phyloP scores from a whole-genome alignment of 1,284 basidiomycete genomes.

The Leccinum variabile region DNA sequence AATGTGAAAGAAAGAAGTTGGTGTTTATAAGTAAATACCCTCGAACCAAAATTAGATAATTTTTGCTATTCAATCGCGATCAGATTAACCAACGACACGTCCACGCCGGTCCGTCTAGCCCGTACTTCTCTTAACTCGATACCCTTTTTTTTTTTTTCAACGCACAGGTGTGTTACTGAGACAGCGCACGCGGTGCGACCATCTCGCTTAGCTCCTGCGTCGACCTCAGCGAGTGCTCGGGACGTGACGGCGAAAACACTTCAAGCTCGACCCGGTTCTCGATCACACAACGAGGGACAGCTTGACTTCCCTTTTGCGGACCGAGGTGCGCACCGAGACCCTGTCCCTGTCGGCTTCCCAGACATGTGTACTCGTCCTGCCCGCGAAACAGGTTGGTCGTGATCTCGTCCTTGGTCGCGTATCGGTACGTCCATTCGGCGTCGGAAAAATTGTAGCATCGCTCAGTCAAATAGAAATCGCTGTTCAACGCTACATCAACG shows the following conservation, averaged over 20 bases:
- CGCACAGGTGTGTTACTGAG: not conserved
- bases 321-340: not conserved
- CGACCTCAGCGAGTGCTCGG: constrained; percentile 1
- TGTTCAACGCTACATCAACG: constrained; percentile 24
- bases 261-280: constrained; percentile 4
- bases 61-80: constrained; percentile 19
- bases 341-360: not conserved
- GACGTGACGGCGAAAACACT: constrained; percentile 4
- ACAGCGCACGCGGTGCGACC: not conserved
- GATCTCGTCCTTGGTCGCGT: constrained; percentile 33
- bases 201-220: constrained; percentile 8
- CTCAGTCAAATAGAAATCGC: constrained; percentile 22
- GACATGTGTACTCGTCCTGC: constrained; percentile 17
- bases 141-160: not conserved
- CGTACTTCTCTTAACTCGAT: constrained; percentile 1
- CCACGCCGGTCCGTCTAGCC: constrained; percentile 11
- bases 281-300: constrained; percentile 11
- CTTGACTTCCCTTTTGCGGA: constrained; percentile 4
- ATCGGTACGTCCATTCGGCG: constrained; percentile 32
- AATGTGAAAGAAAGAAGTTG: constrained; percentile 28
- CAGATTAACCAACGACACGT: constrained; percentile 15
- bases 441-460: constrained; percentile 2
- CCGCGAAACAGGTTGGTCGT: constrained; percentile 28
- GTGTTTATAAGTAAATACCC: constrained; percentile 13
- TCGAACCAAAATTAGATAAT: constrained; percentile 27